phyloP scores from a whole-genome alignment of 176 grass and related monocot species.

The Triticum timopheevii region DNA sequence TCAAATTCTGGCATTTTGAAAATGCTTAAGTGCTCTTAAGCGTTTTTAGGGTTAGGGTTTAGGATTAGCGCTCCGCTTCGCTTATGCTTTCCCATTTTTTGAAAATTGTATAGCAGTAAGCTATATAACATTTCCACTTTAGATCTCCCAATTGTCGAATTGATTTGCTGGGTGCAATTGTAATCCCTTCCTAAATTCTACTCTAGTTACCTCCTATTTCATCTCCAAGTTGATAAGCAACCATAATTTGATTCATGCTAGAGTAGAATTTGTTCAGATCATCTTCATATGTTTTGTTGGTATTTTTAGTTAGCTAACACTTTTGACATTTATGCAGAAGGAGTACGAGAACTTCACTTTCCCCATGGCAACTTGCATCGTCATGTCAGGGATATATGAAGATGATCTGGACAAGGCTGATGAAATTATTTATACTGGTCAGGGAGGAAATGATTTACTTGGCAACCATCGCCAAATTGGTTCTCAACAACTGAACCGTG shows the following conservation, averaged over 20 bases:
- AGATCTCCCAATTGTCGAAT: background rate
- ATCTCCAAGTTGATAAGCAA: background rate
- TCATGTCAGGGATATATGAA: conserved; percentile 91
- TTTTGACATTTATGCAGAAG: conserved; percentile 39
- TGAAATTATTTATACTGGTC: conserved; percentile 89
- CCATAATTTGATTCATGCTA: background rate
- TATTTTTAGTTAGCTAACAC: background rate
- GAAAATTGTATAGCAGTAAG: no score
- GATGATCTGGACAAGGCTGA: conserved; percentile 81
- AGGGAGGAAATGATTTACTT: conserved; percentile 92
- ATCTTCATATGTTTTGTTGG: background rate
- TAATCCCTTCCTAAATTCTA: background rate
- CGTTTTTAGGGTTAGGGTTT: no score
- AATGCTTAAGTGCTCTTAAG: no score
- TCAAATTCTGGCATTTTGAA: no score
- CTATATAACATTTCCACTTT: background rate
- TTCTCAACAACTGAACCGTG: conserved; percentile 72
- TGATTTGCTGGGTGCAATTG: background rate
- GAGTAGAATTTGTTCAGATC: no score
- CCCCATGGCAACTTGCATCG: conserved; percentile 75
- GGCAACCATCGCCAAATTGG: conserved; percentile 78
- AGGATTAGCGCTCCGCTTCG: no score
- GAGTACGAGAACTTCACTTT: conserved; percentile 62
- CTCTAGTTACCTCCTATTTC: background rate
- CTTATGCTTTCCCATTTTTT: no score